Percentiles rank a stretch among this genome's conserved stretches.
These are phyloP conservation scores for Centella asiatica DNA, from an alignment of 129 eudicot species.

Conservation along the genomic window DNA sequence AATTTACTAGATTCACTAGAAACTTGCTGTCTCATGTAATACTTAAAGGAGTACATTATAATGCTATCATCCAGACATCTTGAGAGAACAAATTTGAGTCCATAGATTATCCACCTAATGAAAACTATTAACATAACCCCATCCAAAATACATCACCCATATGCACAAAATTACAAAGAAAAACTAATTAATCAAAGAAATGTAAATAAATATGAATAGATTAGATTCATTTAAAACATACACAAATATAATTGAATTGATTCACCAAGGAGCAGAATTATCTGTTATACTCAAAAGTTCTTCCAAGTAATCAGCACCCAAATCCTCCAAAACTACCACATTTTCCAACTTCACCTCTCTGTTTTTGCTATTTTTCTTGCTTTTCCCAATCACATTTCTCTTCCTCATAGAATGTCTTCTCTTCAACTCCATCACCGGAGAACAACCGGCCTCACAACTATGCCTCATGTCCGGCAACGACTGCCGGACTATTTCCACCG, in stretches of 20 bases:
- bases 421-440: conserved; percentile 9
- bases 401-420: conserved; percentile 2
- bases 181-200: too few relatives aligned
- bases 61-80: too few relatives aligned
- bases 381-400: background rate
- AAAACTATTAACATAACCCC: too few relatives aligned
- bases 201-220: background rate
- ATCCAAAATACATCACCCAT: too few relatives aligned
- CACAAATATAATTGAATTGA: too few relatives aligned
- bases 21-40: too few relatives aligned
- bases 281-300: conserved; percentile 6
- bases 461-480: conserved; percentile 1
- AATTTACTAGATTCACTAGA: too few relatives aligned
- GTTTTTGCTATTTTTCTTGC: background rate
- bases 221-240: too few relatives aligned
- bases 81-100: too few relatives aligned
- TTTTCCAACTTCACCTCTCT: background rate
- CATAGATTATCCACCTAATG: background rate
- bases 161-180: background rate
- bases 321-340: conserved; percentile 8
- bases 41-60: too few relatives aligned
- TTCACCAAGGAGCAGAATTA: background rate
- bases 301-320: conserved; percentile 14
- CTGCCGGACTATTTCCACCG: conserved; percentile 2
- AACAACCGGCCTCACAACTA: conserved; percentile 11